phyloP scores from a whole-genome alignment of 1,284 basidiomycete species.

The Blastosporella zonata region DNA sequence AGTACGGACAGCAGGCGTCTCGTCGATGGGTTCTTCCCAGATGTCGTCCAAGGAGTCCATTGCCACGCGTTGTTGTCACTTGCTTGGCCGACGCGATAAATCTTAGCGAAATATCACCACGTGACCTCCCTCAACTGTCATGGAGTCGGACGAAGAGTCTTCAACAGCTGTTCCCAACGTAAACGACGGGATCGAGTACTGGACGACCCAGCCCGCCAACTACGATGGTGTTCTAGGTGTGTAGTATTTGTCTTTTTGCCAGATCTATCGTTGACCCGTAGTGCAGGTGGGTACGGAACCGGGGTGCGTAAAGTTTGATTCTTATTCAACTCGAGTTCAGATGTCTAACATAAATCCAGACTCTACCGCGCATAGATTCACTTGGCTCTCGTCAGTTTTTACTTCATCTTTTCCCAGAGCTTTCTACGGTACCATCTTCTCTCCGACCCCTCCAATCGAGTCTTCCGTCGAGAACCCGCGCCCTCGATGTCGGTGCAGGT shows the following conservation, averaged over 20 bases:
- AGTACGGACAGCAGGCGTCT: slow-evolving; percentile 10
- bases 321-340: slow-evolving; percentile 14
- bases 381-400: slow-evolving; percentile 86
- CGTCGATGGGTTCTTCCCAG: slow-evolving; percentile 31
- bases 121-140: slow-evolving; percentile 6
- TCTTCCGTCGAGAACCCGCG: slow-evolving; percentile 49
- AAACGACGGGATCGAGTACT: slow-evolving; percentile 72
- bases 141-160: not conserved
- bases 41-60: slow-evolving; percentile 33
- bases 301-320: slow-evolving; percentile 47
- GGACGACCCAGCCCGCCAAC: slow-evolving; percentile 70
- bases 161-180: slow-evolving; percentile 39
- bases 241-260: slow-evolving; percentile 23
- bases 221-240: slow-evolving; percentile 71
- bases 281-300: slow-evolving; percentile 65
- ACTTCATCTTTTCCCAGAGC: slow-evolving; percentile 73
- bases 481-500: slow-evolving; percentile 88
- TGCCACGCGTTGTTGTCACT: slow-evolving; percentile 35
- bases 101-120: slow-evolving; percentile 15
- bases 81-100: slow-evolving; percentile 32
- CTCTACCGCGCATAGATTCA: slow-evolving; percentile 84
- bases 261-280: slow-evolving; percentile 4
- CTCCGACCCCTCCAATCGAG: slow-evolving; percentile 42
- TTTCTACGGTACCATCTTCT: slow-evolving; percentile 74
- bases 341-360: slow-evolving; percentile 39